Evolutionary conservation across 352 stramenopile species (phyloP), one percentile per base, ranked within the genome.

Genomic region (Globisporangium polare): DNA sequence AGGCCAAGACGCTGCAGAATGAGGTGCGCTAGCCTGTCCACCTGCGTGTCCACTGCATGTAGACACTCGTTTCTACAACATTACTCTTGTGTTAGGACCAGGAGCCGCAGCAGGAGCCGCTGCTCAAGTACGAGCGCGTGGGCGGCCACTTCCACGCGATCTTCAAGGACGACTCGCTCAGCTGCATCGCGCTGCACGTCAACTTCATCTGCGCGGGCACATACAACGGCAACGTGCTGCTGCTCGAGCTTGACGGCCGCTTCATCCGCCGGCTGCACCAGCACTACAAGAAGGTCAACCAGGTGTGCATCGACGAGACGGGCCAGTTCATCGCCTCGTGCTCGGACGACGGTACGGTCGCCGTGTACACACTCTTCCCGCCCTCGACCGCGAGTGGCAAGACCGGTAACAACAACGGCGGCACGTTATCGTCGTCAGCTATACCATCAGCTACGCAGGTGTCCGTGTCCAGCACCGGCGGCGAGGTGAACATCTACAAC

Each of bases 401-500:
- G 5, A 72, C 71, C 20, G 67, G 51, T 13, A 41, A 24, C 24
- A 65, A 37, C 41, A 58, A 58, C 10, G 26, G 10, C 60, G 12
- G 39, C 22, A 7, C 35, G 3, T 59, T 35, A 33, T 49, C 29
- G 7, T 33, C 53, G 18, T 6, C 33, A 26, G 53, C 52, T 27
- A 13, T 33, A 9, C 18, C 53, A 2, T 18, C 64, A 22, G 64
- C 61, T 2, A 58, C 61, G 20, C 72, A 86, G 39, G 63, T 84
- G 0, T 81, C 75, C 0, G 73, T 90, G 20, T 78, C 81, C 1
- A 92, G 71, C 43, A 89, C 83, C 1, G 84, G 82, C 13, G 86
- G 86, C 8, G 86, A 95, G 67, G 82, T 95, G 41, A 93, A 92
- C 67, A 93, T 95, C 56, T 95, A 93, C 71, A 95, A 95, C 63